Evolutionary conservation across 257 asterid genomes (phyloP).

Genomic region (Coffea eugenioides): DNA sequence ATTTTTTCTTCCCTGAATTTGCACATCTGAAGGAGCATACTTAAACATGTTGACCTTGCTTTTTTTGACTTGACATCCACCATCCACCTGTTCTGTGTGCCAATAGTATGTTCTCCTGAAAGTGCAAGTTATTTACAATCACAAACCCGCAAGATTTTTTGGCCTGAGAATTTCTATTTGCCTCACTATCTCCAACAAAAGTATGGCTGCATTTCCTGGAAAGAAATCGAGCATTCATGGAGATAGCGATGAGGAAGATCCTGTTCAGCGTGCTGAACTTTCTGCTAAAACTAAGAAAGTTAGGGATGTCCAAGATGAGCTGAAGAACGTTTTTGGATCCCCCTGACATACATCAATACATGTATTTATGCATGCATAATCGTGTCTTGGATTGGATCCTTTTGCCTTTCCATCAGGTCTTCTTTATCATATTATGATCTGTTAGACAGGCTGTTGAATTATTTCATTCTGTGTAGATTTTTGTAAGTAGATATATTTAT

Average conservation of each 20-base stretch:
- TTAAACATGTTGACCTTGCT: neutral
- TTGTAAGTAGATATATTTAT: neutral
- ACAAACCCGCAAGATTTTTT: neutral
- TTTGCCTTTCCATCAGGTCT: neutral
- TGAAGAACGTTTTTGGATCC: constrained; percentile 7
- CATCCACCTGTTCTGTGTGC: neutral
- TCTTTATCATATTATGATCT: neutral
- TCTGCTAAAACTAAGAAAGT: neutral
- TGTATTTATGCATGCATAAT: neutral
- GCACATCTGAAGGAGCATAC: neutral
- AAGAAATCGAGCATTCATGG: neutral
- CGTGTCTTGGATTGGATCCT: neutral
- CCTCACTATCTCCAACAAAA: neutral
- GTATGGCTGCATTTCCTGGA: constrained; percentile 2
- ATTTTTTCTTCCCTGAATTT: constrained; percentile 2
- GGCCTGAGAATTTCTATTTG: neutral
- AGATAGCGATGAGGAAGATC: neutral
- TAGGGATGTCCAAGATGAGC: constrained; percentile 2
- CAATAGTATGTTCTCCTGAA: neutral
- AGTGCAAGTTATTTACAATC: neutral
- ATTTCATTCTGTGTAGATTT: neutral
- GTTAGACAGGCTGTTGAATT: neutral
- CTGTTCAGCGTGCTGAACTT: neutral
- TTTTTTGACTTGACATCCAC: neutral
- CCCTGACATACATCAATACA: neutral